These are phyloP conservation scores for Fusarium albidum DNA, from an alignment of 2,329 filamentous ascomycete species.

Conservation along the genomic window DNA sequence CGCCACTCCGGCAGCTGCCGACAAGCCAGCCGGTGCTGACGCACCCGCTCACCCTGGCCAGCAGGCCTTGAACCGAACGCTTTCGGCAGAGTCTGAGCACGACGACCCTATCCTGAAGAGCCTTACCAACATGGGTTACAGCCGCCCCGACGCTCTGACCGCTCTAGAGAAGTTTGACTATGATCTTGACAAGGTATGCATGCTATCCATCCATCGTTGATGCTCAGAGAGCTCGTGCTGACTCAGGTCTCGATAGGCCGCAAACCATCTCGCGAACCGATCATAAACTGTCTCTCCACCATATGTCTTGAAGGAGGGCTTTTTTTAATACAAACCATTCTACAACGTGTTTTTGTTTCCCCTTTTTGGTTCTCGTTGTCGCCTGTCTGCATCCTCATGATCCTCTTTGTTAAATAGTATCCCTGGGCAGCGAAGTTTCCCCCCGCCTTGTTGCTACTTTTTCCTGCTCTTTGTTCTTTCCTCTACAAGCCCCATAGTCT, in stretches of 20 bases:
- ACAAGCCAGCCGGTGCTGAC: conserved; percentile 26
- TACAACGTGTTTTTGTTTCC: conserved; percentile 35
- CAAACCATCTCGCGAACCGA: conserved; percentile 64
- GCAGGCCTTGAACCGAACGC: conserved; percentile 63
- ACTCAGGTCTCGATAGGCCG: conserved; percentile 50
- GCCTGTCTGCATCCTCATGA: conserved; percentile 29
- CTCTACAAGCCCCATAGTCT: conserved; percentile 10
- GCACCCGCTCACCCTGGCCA: conserved; percentile 37
- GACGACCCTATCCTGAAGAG: conserved; percentile 93
- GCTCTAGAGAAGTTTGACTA: conserved; percentile 96
- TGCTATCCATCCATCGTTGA: conserved; percentile 41
- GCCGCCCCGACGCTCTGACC: conserved; percentile 73
- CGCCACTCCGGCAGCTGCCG: conserved; percentile 28
- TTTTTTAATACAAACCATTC: conserved; percentile 28
- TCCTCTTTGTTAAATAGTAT: conserved; percentile 38
- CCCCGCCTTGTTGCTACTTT: conserved; percentile 12
- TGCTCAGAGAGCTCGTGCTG: conserved; percentile 24
- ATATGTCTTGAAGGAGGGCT: conserved; percentile 16
- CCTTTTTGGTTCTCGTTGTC: conserved; percentile 8
- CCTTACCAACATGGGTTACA: conserved; percentile 88
- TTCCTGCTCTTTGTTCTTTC: no score
- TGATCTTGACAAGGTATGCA: conserved; percentile 87
- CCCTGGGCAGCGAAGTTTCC: conserved; percentile 31
- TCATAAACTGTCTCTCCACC: conserved; percentile 47
- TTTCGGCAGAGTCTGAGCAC: conserved; percentile 73